Evolutionary conservation across 306 rosid species (phyloP).

Genomic region (Gleditsia sinensis): DNA sequence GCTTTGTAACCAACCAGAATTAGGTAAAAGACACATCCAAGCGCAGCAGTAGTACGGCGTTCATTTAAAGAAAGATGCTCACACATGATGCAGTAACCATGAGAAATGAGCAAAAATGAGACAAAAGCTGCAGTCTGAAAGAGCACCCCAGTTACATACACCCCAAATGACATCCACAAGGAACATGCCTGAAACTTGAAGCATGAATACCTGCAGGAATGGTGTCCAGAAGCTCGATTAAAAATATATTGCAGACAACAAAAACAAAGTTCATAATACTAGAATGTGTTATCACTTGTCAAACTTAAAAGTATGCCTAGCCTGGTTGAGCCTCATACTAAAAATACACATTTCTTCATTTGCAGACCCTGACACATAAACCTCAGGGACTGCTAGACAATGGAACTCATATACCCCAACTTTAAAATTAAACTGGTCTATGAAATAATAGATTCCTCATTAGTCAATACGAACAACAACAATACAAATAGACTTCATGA

Average conservation of each 20-base stretch:
- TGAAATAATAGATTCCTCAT: constrained; percentile 9
- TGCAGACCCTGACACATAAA: background rate
- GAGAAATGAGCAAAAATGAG: constrained; percentile 88
- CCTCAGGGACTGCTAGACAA: constrained; percentile 7
- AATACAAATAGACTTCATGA: constrained; percentile 8
- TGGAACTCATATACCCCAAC: background rate
- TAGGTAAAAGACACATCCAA: constrained; percentile 89
- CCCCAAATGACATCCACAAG: constrained; percentile 99
- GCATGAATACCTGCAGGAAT: constrained; percentile 89
- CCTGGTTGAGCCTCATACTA: constrained; percentile 12
- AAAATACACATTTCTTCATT: constrained; percentile 9
- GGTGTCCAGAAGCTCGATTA: constrained; percentile 28
- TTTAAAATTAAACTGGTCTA: constrained; percentile 3
- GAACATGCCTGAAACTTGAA: constrained; percentile 82
- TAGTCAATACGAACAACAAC: background rate
- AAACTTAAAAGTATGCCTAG: constrained; percentile 10
- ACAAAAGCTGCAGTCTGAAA: constrained; percentile 91
- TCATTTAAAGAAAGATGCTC: constrained; percentile 86
- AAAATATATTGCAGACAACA: background rate
- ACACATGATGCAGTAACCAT: constrained; percentile 95
- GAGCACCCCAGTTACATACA: constrained; percentile 90
- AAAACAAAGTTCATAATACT: constrained; percentile 18
- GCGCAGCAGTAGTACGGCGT: constrained; percentile 86
- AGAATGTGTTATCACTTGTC: constrained; percentile 4
- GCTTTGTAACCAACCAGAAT: constrained; percentile 96